phyloP scores from a whole-genome alignment of 2,329 filamentous ascomycete genomes.

The Cladosporium halotolerans region DNA sequence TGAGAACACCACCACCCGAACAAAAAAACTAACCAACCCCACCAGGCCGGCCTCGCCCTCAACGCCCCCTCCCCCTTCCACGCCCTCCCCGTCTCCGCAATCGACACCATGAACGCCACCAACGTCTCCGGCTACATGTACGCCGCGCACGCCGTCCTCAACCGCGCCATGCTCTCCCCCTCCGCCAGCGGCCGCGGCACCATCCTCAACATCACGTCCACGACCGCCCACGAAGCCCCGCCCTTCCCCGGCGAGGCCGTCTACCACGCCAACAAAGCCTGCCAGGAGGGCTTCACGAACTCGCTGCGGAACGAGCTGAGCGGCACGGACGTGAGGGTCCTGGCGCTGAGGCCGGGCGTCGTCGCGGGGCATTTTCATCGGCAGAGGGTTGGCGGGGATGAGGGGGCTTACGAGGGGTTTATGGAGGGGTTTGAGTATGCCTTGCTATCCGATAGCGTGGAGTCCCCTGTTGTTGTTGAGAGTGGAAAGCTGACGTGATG shows the following conservation, averaged over 20 bases:
- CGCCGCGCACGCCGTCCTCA: slow-evolving; percentile 41
- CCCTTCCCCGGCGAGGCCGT: slow-evolving; percentile 46
- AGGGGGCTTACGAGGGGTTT: slow-evolving; percentile 38
- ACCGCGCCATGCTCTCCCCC: slow-evolving; percentile 35
- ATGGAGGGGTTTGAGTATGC: slow-evolving; percentile 38
- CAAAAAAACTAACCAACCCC: background rate
- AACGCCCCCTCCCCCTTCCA: slow-evolving; percentile 41
- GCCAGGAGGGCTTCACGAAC: slow-evolving; percentile 46
- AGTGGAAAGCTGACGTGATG: background rate
- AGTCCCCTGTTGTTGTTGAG: background rate
- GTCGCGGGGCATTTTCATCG: slow-evolving; percentile 46
- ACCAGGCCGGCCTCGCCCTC: slow-evolving; percentile 39
- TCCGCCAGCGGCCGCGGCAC: slow-evolving; percentile 30
- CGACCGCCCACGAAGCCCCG: slow-evolving; percentile 43
- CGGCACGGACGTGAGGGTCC: slow-evolving; percentile 43
- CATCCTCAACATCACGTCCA: slow-evolving; percentile 45
- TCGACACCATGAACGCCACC: slow-evolving; percentile 42
- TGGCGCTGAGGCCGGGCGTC: slow-evolving; percentile 43
- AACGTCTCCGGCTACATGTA: slow-evolving; percentile 47
- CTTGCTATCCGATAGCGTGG: background rate
- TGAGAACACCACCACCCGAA: too few relatives aligned
- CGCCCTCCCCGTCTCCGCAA: slow-evolving; percentile 34
- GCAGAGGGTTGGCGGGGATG: slow-evolving; percentile 40
- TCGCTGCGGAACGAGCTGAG: slow-evolving; percentile 43
- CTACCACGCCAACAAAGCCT: slow-evolving; percentile 44